These are phyloP conservation scores for Elsinoe batatas DNA, from an alignment of 2,329 filamentous ascomycete genomes.

Conservation along the genomic window DNA sequence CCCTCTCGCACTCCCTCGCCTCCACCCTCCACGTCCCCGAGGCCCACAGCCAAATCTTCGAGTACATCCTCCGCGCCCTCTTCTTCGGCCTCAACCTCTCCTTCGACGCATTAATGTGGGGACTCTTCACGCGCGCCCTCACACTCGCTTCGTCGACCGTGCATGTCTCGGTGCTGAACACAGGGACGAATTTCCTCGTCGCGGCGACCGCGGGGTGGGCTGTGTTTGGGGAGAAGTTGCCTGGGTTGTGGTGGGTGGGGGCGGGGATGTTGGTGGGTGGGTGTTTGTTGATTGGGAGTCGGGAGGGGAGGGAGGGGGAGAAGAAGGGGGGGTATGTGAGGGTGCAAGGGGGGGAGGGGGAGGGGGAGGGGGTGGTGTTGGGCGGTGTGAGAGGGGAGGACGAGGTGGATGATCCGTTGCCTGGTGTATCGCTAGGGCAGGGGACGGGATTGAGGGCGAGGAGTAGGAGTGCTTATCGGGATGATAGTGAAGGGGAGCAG, in stretches of 20 bases:
- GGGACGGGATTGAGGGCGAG: background rate
- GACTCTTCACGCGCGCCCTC: conserved; percentile 70
- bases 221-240: conserved; percentile 63
- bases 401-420: conserved; percentile 1
- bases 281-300: conserved; percentile 66
- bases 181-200: conserved; percentile 69
- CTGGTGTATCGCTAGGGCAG: background rate
- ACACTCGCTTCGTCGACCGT: conserved; percentile 64
- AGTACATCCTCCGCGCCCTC: conserved; percentile 42
- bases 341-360: background rate
- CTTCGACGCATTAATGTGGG: conserved; percentile 78
- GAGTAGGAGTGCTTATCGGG: conserved; percentile 5
- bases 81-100: conserved; percentile 67
- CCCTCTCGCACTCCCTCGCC: conserved; percentile 2
- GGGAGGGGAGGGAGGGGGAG: conserved; percentile 26
- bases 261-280: conserved; percentile 62
- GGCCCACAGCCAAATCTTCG: conserved; percentile 30
- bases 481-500: conserved; percentile 1
- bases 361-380: conserved; percentile 8
- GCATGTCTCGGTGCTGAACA: conserved; percentile 73
- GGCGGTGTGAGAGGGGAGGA: background rate
- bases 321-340: conserved; percentile 3
- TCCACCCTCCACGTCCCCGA: background rate
- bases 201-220: conserved; percentile 61
- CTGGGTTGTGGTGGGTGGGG: conserved; percentile 67